Evolutionary conservation across 2,329 filamentous ascomycete genomes (phyloP).

Genomic region (Zymoseptoria passerinii): DNA sequence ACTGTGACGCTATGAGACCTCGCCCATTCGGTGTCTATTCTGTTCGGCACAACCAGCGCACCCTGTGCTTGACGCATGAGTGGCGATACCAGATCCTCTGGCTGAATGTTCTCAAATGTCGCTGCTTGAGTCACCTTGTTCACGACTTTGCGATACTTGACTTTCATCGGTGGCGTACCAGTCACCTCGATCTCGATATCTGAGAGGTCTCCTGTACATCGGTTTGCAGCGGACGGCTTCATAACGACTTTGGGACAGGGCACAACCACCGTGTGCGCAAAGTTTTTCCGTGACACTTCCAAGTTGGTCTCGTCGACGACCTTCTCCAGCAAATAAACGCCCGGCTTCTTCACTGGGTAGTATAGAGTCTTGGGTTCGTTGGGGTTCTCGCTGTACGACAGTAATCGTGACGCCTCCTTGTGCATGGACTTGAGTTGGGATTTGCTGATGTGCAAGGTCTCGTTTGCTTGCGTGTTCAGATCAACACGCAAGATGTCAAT

Average conservation of each 20-base stretch:
- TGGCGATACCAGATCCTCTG: constrained; percentile 74
- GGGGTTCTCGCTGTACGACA: constrained; percentile 38
- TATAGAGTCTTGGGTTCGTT: constrained; percentile 46
- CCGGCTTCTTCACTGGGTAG: constrained; percentile 73
- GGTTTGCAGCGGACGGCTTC: constrained; percentile 54
- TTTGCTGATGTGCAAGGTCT: constrained; percentile 66
- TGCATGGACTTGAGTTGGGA: constrained; percentile 69
- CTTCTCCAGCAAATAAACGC: constrained; percentile 74
- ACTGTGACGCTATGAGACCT: constrained; percentile 66
- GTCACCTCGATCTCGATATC: constrained; percentile 74
- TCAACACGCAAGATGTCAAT: constrained; percentile 87
- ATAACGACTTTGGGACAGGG: constrained; percentile 74
- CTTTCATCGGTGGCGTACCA: constrained; percentile 82
- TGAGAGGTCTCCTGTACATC: constrained; percentile 82
- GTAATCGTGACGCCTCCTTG: constrained; percentile 56
- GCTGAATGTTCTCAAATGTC: constrained; percentile 88
- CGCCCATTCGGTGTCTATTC: constrained; percentile 73
- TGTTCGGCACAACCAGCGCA: constrained; percentile 48
- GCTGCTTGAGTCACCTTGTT: constrained; percentile 77
- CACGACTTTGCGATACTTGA: constrained; percentile 82
- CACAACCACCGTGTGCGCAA: constrained; percentile 82
- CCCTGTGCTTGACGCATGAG: constrained; percentile 49
- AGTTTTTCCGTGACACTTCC: constrained; percentile 47
- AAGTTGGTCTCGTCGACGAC: constrained; percentile 91
- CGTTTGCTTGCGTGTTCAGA: constrained; percentile 69